A percentile compares a stretch with the other conserved stretches of the same genome.
phyloP scores from a whole-genome alignment of 139 green algal genomes.

The Chlorella vulgaris region DNA sequence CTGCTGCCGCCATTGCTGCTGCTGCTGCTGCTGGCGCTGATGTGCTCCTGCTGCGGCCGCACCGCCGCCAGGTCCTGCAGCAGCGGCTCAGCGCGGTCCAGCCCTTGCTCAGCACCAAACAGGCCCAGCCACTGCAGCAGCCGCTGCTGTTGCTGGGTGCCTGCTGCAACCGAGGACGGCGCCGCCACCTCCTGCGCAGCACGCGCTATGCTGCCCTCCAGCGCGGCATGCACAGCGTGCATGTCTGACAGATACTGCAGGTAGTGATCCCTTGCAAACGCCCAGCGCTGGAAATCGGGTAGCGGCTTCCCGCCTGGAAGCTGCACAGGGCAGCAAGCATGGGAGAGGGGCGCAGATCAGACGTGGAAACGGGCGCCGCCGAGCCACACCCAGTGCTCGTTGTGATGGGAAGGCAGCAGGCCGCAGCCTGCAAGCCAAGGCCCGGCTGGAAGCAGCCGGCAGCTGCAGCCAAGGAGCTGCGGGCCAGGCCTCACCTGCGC shows the following conservation, averaged over 20 bases:
- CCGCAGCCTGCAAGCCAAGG: neutral
- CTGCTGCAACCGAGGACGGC: conserved; percentile 3
- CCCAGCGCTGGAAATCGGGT: conserved; percentile 43
- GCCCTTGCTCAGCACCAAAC: conserved; percentile 1
- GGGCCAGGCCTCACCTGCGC: conserved; percentile 18
- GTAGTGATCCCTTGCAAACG: conserved; percentile 34
- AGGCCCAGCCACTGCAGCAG: neutral
- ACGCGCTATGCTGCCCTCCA: conserved; percentile 35
- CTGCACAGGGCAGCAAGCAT: too few relatives aligned
- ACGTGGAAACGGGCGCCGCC: too few relatives aligned
- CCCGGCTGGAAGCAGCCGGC: neutral
- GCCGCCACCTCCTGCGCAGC: neutral
- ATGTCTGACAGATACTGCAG: conserved; percentile 45
- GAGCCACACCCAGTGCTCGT: too few relatives aligned
- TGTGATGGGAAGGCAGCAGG: too few relatives aligned
- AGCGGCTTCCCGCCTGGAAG: conserved; percentile 17
- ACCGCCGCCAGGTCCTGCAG: conserved; percentile 2
- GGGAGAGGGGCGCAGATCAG: too few relatives aligned
- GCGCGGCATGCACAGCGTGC: conserved; percentile 37
- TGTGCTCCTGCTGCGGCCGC: neutral
- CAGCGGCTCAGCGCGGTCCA: neutral
- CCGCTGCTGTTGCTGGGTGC: neutral
- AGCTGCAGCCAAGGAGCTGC: too few relatives aligned
- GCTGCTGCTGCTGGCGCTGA: neutral
- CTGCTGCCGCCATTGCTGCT: neutral